Percentiles rank a stretch among this genome's conserved stretches.
These are phyloP conservation scores for Cymbidium sinense DNA, from an alignment of 106 monocot genomes.

Conservation along the genomic window DNA sequence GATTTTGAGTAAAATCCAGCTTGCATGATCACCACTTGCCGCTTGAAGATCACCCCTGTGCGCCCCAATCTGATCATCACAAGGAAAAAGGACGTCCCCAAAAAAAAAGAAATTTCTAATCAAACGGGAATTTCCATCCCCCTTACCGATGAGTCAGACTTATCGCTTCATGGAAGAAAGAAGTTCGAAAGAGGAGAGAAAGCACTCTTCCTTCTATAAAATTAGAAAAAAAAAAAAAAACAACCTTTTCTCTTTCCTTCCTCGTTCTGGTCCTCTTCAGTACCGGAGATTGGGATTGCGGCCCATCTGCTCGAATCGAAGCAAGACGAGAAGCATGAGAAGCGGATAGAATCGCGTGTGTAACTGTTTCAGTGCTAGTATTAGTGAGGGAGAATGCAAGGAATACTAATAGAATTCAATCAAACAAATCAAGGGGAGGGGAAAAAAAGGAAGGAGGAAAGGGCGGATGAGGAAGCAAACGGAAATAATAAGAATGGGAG, in stretches of 20 bases:
- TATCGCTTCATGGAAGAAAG: background rate
- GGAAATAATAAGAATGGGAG: background rate
- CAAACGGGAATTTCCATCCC: background rate
- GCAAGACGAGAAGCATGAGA: background rate
- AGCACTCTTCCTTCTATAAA: background rate
- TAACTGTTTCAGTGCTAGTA: background rate
- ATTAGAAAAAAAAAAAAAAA: background rate
- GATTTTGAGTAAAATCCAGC: background rate
- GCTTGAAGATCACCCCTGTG: background rate
- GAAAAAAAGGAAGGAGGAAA: background rate
- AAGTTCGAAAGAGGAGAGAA: background rate
- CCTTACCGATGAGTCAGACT: background rate
- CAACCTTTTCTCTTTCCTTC: background rate
- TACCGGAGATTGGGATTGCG: background rate
- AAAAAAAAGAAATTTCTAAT: too few species aligned
- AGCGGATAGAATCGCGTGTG: constrained; percentile 1
- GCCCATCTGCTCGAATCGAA: background rate
- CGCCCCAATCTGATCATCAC: background rate
- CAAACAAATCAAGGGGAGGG: background rate
- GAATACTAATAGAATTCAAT: background rate
- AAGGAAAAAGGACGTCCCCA: background rate
- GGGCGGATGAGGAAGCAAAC: background rate
- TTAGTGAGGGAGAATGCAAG: background rate
- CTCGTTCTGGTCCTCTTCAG: background rate
- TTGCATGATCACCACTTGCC: background rate